phyloP scores from a whole-genome alignment of 176 grass and related monocot species.

The Oryza meyeriana region DNA sequence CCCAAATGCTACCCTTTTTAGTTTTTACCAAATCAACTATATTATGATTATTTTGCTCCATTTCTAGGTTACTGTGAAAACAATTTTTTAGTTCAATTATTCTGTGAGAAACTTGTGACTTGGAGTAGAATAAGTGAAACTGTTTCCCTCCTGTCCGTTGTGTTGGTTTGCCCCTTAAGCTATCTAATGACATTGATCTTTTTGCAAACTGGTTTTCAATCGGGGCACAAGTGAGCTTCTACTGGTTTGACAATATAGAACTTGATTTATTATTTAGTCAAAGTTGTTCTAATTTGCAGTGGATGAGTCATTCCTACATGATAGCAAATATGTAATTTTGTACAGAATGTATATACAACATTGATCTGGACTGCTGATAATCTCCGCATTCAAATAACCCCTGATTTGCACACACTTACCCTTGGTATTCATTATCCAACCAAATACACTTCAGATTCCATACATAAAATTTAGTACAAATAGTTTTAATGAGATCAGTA shows the following conservation, averaged over 20 bases:
- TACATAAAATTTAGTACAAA: not conserved
- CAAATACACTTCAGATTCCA: not conserved
- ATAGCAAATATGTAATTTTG: not conserved
- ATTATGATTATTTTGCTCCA: not conserved
- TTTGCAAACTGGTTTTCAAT: not conserved
- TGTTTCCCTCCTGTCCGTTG: not conserved
- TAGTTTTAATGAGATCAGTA: not conserved
- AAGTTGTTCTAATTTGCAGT: not conserved
- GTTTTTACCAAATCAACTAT: not conserved
- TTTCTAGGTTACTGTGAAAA: not conserved
- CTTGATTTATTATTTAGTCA: not conserved
- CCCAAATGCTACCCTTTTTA: no score
- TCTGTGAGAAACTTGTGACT: not conserved
- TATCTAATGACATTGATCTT: not conserved
- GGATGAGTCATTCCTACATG: not conserved
- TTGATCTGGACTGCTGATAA: not conserved
- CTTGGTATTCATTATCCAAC: conserved; percentile 1
- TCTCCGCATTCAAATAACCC: not conserved
- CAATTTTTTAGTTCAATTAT: no score
- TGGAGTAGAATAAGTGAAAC: not conserved
- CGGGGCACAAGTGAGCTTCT: not conserved
- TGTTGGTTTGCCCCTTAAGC: not conserved
- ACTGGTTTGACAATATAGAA: not conserved
- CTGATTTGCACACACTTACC: not conserved
- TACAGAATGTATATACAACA: not conserved